A percentile compares a stretch with the other conserved stretches of the same genome.
phyloP scores from a whole-genome alignment of 2,329 filamentous ascomycete species.

The Malbranchea cinnamomea region DNA sequence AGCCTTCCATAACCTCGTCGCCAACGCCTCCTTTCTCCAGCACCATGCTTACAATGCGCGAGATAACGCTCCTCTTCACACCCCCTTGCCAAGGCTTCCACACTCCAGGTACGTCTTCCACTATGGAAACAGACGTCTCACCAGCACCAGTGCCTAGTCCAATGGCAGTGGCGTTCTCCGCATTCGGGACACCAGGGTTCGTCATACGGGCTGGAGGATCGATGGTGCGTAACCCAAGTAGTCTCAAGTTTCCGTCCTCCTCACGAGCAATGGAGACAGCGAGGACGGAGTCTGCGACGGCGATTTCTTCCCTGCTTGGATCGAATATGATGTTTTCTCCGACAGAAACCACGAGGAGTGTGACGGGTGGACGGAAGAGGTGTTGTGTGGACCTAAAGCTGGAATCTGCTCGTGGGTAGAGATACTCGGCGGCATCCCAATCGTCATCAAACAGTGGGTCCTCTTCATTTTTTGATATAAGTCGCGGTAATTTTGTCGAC shows the following conservation, averaged over 20 bases:
- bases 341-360: constrained; percentile 75
- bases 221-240: constrained; percentile 57
- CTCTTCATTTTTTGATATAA: constrained; percentile 83
- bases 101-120: constrained; percentile 49
- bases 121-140: constrained; percentile 36
- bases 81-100: constrained; percentile 81
- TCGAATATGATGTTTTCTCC: constrained; percentile 88
- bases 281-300: constrained; percentile 77
- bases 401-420: constrained; percentile 47
- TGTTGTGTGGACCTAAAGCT: constrained; percentile 12
- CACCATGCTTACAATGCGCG: constrained; percentile 61
- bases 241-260: constrained; percentile 33
- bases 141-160: constrained; percentile 28
- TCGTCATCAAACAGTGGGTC: constrained; percentile 97
- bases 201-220: constrained; percentile 62
- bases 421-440: constrained; percentile 67
- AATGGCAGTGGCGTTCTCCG: constrained; percentile 42
- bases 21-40: constrained; percentile 65
- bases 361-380: constrained; percentile 58
- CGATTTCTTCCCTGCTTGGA: constrained; percentile 77
- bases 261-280: constrained; percentile 58
- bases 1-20: constrained; percentile 68
- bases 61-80: constrained; percentile 58
- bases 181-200: constrained; percentile 52
- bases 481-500: constrained; percentile 64